These are phyloP conservation scores for Alternaria gansuensis DNA, from an alignment of 2,329 filamentous ascomycete genomes.

Conservation along the genomic window DNA sequence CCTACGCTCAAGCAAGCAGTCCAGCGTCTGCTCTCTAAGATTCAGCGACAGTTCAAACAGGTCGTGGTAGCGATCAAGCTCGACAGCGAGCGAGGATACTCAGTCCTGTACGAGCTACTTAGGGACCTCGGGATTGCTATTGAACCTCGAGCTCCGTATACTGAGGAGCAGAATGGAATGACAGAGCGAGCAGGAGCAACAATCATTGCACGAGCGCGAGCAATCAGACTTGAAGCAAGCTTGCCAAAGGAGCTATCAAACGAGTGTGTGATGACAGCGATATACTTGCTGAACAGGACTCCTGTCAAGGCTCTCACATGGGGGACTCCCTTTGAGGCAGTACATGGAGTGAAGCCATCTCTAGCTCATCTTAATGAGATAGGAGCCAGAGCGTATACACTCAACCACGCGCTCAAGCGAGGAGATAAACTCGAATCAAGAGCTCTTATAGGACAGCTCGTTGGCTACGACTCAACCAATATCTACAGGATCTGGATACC, in stretches of 20 bases:
- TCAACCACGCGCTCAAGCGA: conserved; percentile 18
- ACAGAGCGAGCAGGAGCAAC: conserved; percentile 22
- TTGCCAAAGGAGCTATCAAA: conserved; percentile 17
- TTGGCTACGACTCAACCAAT: conserved; percentile 29
- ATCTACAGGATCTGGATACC: conserved; percentile 25
- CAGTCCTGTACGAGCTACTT: conserved; percentile 8
- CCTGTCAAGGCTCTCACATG: conserved; percentile 16
- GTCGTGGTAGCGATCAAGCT: conserved; percentile 10
- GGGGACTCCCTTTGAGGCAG: conserved; percentile 31
- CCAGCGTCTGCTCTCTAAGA: conserved; percentile 7
- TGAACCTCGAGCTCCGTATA: conserved; percentile 16
- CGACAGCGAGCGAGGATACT: conserved; percentile 17
- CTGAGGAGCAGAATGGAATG: conserved; percentile 23
- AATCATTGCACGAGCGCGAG: conserved; percentile 16
- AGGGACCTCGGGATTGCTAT: conserved; percentile 15
- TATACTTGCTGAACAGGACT: conserved; percentile 23
- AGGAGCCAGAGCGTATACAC: conserved; percentile 23
- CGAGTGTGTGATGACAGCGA: too few species aligned
- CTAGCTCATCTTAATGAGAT: conserved; percentile 20
- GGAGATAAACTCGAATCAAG: conserved; percentile 20
- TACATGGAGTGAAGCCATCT: conserved; percentile 18
- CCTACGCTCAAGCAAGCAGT: conserved; percentile 14
- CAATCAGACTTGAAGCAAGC: conserved; percentile 11
- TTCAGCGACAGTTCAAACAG: conserved; percentile 14
- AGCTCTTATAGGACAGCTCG: conserved; percentile 28